Evolutionary conservation across 148 eudicot species (phyloP), one percentile per base, ranked within the genome.

Genomic region (Vaccinium darrowii): DNA sequence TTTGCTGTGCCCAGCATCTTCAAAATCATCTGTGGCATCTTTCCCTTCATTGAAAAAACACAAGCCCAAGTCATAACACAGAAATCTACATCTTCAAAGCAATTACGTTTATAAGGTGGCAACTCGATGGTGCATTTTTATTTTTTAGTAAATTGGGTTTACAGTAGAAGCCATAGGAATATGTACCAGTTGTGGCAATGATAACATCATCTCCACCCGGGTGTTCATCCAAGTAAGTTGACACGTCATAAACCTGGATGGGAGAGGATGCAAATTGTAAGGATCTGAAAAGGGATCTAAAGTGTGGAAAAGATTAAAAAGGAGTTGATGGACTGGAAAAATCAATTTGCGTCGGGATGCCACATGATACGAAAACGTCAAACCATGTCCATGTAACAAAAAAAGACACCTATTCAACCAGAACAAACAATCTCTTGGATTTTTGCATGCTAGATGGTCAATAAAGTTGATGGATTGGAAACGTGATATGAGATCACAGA

Each of bases 161-260:
- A 36, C 39, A 36, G 39, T 36, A 36, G 39, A 36, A 36, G 39
- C 39, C 71, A 19, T 23, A 33, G 53, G 33, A 21, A 33, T 69
- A 56, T 8, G 57, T 92, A 94, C 99, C 99, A 21, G 91, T 91
- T 79, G 90, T 91, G 39, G 72, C 83, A 72, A 94, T 88, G 84
- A 96, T 79, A n/a, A 96, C 95, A 81, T 96, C 99, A 33, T 96
- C 97, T 83, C 99, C 99, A 47, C 99, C 99, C 3, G 99, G 99
- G 81, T 96, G 99, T 16, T 96, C 99, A 58, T 96, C 98, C 86
- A 96, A 39, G 88, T 96, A 96, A 56, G 94, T 50, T 62, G 99
- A 88, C 79, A 96, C 99, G 83, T 96, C 99, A 87, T 96, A 96
- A 60, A 96, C 99, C 99, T 96, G 92, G 54, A 79, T 84, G 57